Evolutionary conservation across 768 basidiomycete genomes (phyloP), one percentile per base, ranked within the genome.

Genomic region (Lactarius trivialis): DNA sequence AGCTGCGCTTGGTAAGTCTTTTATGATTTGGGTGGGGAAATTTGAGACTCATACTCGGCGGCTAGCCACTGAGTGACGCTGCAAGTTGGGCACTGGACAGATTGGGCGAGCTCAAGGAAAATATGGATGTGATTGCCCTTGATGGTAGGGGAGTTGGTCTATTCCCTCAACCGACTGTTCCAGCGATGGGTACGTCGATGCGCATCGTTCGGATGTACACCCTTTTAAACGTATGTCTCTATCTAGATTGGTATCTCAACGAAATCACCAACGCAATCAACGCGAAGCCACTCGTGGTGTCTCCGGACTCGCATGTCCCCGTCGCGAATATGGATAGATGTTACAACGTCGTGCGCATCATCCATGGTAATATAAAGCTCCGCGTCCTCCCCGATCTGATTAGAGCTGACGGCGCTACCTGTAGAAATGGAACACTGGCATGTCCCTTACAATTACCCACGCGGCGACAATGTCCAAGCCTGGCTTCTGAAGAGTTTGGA

Each of bases 351-450:
- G 34, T 24, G 26, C 48, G 26, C 33, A n/a, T 64, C 26, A 28
- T 60, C 19, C 37, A 48, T 11, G 63, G 63, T 64, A 56, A 60
- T 45, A 37, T 34, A 30, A 8, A 52, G 9, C 30, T 52, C 15
- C 51, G 4, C 43, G 21, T 33, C 49, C 17, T 37, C 1, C 34
- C 19, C 24, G 21, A 26, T 21, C 33, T n/a, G 36, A 7, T 33
- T 15, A 4, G 11, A 12, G n/a, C 49, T 67, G 26, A 69, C 34
- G 17, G 26, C 7, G 60, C 26, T 28, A 5, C 32, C 12, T 15
- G 33, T 60, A 82, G 81, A 70, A 3, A 78, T 83, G 75, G 80
- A 83, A 60, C 74, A 72, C 53, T 78, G 77, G 28, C 77, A 80
- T 33, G 69, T 76, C 6, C 76, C 76, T 4, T 82, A 80, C 61